Evolutionary conservation across 371 early-diverging fungal species (phyloP).

Genomic region (Coemansia sp.): DNA sequence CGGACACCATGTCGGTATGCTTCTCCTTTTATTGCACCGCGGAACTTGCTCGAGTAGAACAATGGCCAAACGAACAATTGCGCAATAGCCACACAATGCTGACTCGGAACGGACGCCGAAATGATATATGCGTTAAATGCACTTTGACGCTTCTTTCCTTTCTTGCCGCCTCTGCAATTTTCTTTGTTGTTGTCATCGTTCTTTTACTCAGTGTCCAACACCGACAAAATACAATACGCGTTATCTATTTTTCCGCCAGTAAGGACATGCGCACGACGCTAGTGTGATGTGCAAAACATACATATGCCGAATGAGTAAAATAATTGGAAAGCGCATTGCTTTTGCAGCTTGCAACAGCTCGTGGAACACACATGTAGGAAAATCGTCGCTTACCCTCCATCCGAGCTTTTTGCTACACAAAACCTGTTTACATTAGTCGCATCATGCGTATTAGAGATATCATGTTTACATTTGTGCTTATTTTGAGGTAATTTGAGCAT

Average conservation of each 20-base stretch:
- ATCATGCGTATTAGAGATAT: neutral
- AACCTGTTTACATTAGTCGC: slow-evolving; percentile 2
- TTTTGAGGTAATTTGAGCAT: neutral
- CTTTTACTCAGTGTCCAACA: neutral
- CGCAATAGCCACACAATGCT: no score
- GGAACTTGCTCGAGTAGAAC: slow-evolving; percentile 1
- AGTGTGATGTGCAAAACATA: slow-evolving; percentile 6
- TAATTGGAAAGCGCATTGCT: slow-evolving; percentile 6
- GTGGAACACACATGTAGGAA: neutral
- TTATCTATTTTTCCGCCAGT: neutral
- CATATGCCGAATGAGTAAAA: slow-evolving; percentile 9
- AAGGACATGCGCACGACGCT: neutral
- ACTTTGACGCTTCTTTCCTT: neutral
- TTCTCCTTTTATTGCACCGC: neutral
- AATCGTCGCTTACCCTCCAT: neutral
- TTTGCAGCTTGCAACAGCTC: neutral
- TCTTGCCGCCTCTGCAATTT: neutral
- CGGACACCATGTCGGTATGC: neutral
- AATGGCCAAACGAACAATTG: neutral
- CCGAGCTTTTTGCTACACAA: neutral
- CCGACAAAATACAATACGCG: neutral
- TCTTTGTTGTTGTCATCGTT: neutral
- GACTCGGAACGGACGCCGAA: slow-evolving; percentile 22
- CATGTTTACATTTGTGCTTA: neutral
- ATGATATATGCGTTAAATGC: slow-evolving; percentile 13